Percentiles rank a stretch among this genome's conserved stretches.
phyloP scores from a whole-genome alignment of 1,139 yeast genomes.

The Scheffersomyces stambukii region DNA sequence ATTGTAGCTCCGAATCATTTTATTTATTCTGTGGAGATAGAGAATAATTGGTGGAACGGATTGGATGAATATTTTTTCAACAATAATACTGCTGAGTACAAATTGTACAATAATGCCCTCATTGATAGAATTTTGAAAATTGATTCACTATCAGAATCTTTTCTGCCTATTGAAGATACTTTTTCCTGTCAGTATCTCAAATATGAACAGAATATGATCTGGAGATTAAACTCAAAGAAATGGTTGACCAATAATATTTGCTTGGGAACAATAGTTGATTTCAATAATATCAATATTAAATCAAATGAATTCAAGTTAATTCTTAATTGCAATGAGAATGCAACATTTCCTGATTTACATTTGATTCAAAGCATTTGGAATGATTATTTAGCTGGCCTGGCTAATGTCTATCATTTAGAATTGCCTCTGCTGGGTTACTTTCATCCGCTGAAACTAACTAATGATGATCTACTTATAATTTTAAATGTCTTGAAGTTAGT shows the following conservation, averaged over 20 bases:
- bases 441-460: constrained; percentile 19
- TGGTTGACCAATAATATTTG: constrained; percentile 25
- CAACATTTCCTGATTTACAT: constrained; percentile 23
- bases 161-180: constrained; percentile 2
- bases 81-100: constrained; percentile 12
- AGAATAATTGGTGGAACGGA: constrained; percentile 12
- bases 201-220: constrained; percentile 35
- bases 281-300: constrained; percentile 16
- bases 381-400: constrained; percentile 5
- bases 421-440: constrained; percentile 33
- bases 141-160: background rate
- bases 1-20: constrained; percentile 5
- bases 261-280: constrained; percentile 33
- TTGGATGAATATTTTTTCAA: constrained; percentile 14
- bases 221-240: constrained; percentile 31
- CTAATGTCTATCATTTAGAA: constrained; percentile 23
- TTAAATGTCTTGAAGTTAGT: constrained; percentile 32
- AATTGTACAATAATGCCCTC: constrained; percentile 14
- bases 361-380: constrained; percentile 12
- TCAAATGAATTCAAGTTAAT: constrained; percentile 27
- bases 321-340: constrained; percentile 34
- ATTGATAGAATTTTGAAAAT: constrained; percentile 11
- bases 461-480: constrained; percentile 23
- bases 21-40: constrained; percentile 17
- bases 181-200: constrained; percentile 20